A percentile compares a stretch with the other conserved stretches of the same genome.
These are phyloP conservation scores for Evernia prunastri DNA, from an alignment of 495 filamentous ascomycete species.

Conservation along the genomic window DNA sequence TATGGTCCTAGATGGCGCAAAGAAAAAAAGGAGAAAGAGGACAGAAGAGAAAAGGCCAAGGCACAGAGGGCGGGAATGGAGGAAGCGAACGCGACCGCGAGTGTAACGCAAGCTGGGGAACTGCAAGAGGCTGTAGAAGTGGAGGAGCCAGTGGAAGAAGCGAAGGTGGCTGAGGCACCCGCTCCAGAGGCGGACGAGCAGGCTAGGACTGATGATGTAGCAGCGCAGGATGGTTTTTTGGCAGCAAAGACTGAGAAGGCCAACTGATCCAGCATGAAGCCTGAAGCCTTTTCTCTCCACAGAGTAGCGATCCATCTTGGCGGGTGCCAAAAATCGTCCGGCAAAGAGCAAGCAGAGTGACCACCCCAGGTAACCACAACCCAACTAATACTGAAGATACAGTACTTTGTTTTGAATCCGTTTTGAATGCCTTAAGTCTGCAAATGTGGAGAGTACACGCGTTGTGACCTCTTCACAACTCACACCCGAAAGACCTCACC, in stretches of 20 bases:
- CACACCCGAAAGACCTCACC: too few relatives aligned
- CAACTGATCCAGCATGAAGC: neutral
- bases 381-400: too few relatives aligned
- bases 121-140: neutral
- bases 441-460: too few relatives aligned
- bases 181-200: neutral
- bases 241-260: neutral
- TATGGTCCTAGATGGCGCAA: conserved; percentile 47
- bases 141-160: neutral
- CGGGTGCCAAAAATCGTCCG: neutral
- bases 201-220: neutral
- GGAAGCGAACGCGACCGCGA: neutral
- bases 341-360: neutral
- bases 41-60: conserved; percentile 5
- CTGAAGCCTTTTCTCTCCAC: neutral
- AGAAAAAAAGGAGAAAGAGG: conserved; percentile 28
- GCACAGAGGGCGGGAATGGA: neutral
- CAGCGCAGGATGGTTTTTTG: neutral
- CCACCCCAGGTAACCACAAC: neutral
- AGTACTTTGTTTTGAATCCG: too few relatives aligned
- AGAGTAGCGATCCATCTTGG: neutral
- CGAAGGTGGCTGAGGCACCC: neutral
- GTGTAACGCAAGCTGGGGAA: neutral
- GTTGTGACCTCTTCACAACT: too few relatives aligned
- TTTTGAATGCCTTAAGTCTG: too few relatives aligned